Evolutionary conservation across 2,329 filamentous ascomycete genomes (phyloP), one percentile per base, ranked within the genome.

Genomic region (Cladosporium oxysporum): DNA sequence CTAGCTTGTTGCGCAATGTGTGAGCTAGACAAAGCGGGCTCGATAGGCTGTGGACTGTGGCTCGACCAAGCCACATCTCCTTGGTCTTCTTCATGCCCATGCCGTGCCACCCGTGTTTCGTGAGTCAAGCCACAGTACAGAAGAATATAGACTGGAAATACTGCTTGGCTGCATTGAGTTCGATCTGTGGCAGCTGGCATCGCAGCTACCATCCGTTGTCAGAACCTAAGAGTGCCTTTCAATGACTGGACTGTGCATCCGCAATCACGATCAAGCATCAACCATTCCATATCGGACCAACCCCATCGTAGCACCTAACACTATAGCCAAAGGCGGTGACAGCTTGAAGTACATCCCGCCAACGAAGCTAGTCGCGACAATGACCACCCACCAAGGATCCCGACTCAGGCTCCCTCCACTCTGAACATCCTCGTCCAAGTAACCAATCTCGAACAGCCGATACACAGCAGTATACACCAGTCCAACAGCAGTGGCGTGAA

Each of bases 311-410:
- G 76, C 78, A 2, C 80, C 79, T 11, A 79, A 64, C 6, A 80
- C 21, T 62, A 81, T 80, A 4, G 79, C 78, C 33, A 76, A 21
- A 0, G 79, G 75, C n/a, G 79, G 76, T 12, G 76, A 74, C 1
- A 80, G 66, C n/a, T 71, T 69, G 60, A 81, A 81, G 75, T 78
- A 79, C 31, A 75, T 76, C 35, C 75, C 78, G 35, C 77, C 78
- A 0, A 77, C 77, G 70, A 80, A 82, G 8, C 76, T 76, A 7
- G 79, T 65, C 1, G 78, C 77, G 33, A 78, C 75, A 26, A 81
- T 76, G n/a, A 81, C 80, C 0, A 81, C 79, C 79, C 79, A 82
- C 79, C 77, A 82, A 1, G 80, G 78, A 70, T 82, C 79, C 4
- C 68, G 57, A 1, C 75, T 78, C 62, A 82, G 68, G 66, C 74